Percentiles rank a stretch among this genome's conserved stretches.
Evolutionary conservation across 2,329 filamentous ascomycete genomes (phyloP).

Genomic region (Fusarium dimerum): DNA sequence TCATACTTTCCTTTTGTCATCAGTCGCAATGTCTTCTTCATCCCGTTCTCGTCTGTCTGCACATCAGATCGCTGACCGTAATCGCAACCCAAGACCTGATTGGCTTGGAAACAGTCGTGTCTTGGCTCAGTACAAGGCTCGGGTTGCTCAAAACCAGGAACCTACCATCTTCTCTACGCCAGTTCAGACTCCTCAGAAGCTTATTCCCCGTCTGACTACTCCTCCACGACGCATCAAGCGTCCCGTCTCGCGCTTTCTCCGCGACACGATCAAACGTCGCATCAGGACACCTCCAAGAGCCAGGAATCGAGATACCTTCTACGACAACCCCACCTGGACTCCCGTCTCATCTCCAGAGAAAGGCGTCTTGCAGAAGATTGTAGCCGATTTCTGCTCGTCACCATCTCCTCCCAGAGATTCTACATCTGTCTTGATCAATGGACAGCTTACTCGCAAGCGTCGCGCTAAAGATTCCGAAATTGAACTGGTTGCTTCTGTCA

Average conservation of each 20-base stretch:
- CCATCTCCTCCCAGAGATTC: constrained; percentile 2
- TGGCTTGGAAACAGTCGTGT: constrained; percentile 3
- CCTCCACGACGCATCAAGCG: constrained; percentile 14
- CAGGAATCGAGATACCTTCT: constrained; percentile 7
- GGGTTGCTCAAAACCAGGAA: constrained; percentile 4
- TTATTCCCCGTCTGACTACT: constrained; percentile 5
- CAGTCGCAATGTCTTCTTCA: constrained; percentile 12
- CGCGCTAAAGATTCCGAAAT: constrained; percentile 32
- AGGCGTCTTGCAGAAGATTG: background rate
- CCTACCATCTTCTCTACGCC: background rate
- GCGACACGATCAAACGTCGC: constrained; percentile 14
- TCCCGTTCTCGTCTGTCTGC: constrained; percentile 4
- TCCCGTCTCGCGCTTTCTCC: constrained; percentile 10
- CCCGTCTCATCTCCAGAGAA: constrained; percentile 1
- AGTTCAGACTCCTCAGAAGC: constrained; percentile 1
- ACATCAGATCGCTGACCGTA: constrained; percentile 12
- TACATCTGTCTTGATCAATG: constrained; percentile 27
- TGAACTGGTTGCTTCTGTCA: constrained; percentile 30
- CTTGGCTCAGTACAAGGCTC: constrained; percentile 6
- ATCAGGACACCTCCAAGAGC: constrained; percentile 13
- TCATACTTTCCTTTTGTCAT: background rate
- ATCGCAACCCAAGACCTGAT: constrained; percentile 8
- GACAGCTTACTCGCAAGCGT: constrained; percentile 32
- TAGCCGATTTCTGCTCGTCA: background rate
- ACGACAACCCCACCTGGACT: background rate